phyloP scores from a whole-genome alignment of 2,329 filamentous ascomycete genomes.

The Verticillium klebahnii region DNA sequence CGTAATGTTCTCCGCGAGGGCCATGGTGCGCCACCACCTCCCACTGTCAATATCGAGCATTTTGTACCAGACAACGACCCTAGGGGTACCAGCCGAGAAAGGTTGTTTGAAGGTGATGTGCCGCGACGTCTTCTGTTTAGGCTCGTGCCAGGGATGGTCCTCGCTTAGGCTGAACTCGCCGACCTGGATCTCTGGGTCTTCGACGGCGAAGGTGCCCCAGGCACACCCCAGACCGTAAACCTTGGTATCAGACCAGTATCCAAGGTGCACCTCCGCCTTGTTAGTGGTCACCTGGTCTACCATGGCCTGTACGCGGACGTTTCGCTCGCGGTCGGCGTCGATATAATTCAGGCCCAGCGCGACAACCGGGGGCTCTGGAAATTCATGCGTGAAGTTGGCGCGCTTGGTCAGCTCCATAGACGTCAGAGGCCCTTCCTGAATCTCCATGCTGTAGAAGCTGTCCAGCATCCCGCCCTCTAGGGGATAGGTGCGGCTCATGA shows the following conservation, averaged over 20 bases:
- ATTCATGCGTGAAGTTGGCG: conserved; percentile 3
- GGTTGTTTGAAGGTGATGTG: conserved; percentile 9
- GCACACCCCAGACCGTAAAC: conserved; percentile 7
- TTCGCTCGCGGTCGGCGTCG: conserved; percentile 2
- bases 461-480: conserved; percentile 2
- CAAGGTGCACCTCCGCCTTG: conserved; percentile 2
- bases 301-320: conserved; percentile 9
- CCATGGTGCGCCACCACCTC: conserved; percentile 9
- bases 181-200: conserved; percentile 9
- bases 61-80: conserved; percentile 11
- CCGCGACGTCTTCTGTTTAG: conserved; percentile 4
- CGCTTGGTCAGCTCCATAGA: conserved; percentile 1
- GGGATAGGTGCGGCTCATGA: conserved; percentile 13
- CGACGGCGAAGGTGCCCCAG: conserved; percentile 3
- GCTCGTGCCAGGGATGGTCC: conserved; percentile 10
- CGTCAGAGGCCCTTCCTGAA: conserved; percentile 5
- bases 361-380: conserved; percentile 6
- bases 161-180: conserved; percentile 11
- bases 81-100: conserved; percentile 2
- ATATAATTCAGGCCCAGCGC: conserved; percentile 10
- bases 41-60: conserved; percentile 8
- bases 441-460: conserved; percentile 13
- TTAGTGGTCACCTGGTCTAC: not conserved
- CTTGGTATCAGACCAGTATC: conserved; percentile 10
- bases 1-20: conserved; percentile 3